These are phyloP conservation scores for Blastobotrys indianensis DNA, from an alignment of 1,139 yeast genomes.

Conservation along the genomic window DNA sequence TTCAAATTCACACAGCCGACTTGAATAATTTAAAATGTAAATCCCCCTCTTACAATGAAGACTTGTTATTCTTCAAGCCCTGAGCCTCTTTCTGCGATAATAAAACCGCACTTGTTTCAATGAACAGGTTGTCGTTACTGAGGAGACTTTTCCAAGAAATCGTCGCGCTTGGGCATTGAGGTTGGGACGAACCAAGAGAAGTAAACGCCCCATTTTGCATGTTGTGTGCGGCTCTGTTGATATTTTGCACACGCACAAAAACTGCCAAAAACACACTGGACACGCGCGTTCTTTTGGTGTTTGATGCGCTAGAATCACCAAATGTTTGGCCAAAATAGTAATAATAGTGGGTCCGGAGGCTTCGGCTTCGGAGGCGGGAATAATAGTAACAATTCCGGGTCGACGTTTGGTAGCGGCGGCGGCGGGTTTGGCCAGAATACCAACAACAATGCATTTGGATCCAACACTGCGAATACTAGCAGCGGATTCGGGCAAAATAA, in stretches of 20 bases:
- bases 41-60: neutral
- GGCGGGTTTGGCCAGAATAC: slow-evolving; percentile 7
- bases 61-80: neutral
- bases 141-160: neutral
- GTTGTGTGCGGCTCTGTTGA: no score
- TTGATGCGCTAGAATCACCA: slow-evolving; percentile 4
- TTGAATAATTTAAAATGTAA: neutral
- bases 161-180: no score
- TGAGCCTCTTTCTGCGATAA: no score
- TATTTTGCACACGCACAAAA: slow-evolving; percentile 1
- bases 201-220: slow-evolving; percentile 2
- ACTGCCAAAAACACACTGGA: neutral
- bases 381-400: neutral
- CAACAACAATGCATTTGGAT: slow-evolving; percentile 13
- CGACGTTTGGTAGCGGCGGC: slow-evolving; percentile 10
- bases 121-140: no score
- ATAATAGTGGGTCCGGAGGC: slow-evolving; percentile 2
- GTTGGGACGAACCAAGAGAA: slow-evolving; percentile 1
- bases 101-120: no score
- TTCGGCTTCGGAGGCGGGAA: slow-evolving; percentile 13
- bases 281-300: slow-evolving; percentile 1
- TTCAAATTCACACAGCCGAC: neutral
- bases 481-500: no score
- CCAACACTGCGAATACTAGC: slow-evolving; percentile 2
- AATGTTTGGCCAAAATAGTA: slow-evolving; percentile 18